Conservation (phyloP, 192 early-diverging fungal species). For the Umbelopsis ramanniana region DNA sequence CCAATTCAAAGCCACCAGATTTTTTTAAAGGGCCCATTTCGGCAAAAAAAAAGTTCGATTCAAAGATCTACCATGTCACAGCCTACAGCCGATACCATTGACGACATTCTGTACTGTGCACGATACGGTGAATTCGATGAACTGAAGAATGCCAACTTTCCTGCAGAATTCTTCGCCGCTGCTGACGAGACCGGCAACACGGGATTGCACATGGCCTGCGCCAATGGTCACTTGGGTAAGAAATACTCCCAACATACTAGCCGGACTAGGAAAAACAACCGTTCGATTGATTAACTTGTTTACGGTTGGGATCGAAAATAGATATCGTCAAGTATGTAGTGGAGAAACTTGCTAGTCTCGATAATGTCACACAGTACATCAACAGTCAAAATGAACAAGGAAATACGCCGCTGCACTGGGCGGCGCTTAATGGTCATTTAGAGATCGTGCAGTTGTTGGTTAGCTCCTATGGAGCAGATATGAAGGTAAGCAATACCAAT, state of each 20-base stretch:
- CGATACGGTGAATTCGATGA: constrained; percentile 80
- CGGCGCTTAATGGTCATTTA: constrained; percentile 79
- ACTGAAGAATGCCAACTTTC: constrained; percentile 46
- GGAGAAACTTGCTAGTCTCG: constrained; percentile 36
- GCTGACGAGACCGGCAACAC: constrained; percentile 63
- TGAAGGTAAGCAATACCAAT: constrained; percentile 48
- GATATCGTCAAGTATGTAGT: constrained; percentile 60
- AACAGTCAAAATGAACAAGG: constrained; percentile 64
- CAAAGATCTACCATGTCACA: constrained; percentile 7
- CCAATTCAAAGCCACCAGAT: constrained; percentile 18
- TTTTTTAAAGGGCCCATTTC: constrained; percentile 4
- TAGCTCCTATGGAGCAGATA: constrained; percentile 58
- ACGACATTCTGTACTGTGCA: constrained; percentile 69
- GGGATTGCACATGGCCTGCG: constrained; percentile 80
- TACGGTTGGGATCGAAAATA: constrained; percentile 25
- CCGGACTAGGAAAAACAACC: neutral
- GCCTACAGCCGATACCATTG: constrained; percentile 29
- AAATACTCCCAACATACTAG: neutral
- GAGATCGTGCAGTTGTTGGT: constrained; percentile 68
- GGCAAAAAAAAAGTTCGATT: neutral
- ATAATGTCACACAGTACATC: constrained; percentile 34
- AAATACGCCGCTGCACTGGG: constrained; percentile 84
- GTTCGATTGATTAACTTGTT: neutral
- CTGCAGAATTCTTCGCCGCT: constrained; percentile 35
- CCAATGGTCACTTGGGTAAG: constrained; percentile 75